These are phyloP conservation scores for Arabidopsis hybrid DNA, from an alignment of 441 rosid genomes.

Conservation along the genomic window DNA sequence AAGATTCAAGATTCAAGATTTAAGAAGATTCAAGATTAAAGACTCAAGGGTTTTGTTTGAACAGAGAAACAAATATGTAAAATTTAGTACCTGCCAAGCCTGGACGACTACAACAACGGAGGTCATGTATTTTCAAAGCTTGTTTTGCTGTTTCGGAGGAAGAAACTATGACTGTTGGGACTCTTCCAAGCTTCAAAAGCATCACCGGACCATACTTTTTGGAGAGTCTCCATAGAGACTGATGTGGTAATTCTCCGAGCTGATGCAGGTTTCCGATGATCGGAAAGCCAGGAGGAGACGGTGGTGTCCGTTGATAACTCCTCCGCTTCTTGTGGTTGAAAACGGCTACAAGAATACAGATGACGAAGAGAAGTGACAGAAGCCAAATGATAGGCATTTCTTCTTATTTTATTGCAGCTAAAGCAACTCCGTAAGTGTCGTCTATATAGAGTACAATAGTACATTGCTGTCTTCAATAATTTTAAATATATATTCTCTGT, in stretches of 20 bases:
- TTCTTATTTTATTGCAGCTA: not conserved
- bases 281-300: slow-evolving; percentile 61
- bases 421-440: no score
- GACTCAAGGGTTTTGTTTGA: not conserved
- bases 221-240: slow-evolving; percentile 45
- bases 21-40: no score
- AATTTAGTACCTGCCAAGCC: slow-evolving; percentile 24
- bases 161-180: slow-evolving; percentile 49
- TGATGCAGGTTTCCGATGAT: slow-evolving; percentile 65
- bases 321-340: not conserved
- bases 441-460: no score
- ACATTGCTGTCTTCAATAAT: no score
- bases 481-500: no score
- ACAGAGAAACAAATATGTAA: no score
- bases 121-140: slow-evolving; percentile 53
- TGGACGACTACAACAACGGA: slow-evolving; percentile 62
- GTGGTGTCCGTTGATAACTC: slow-evolving; percentile 38
- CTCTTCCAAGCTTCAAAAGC: slow-evolving; percentile 51
- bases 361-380: slow-evolving; percentile 20
- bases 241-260: slow-evolving; percentile 50
- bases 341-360: not conserved
- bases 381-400: slow-evolving; percentile 27
- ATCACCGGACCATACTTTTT: slow-evolving; percentile 58
- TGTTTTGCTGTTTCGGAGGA: slow-evolving; percentile 61
- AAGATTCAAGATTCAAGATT: no score